Percentiles rank a stretch among this genome's conserved stretches.
phyloP scores from a whole-genome alignment of 2,329 filamentous ascomycete species.

The Cytospora piceicola region DNA sequence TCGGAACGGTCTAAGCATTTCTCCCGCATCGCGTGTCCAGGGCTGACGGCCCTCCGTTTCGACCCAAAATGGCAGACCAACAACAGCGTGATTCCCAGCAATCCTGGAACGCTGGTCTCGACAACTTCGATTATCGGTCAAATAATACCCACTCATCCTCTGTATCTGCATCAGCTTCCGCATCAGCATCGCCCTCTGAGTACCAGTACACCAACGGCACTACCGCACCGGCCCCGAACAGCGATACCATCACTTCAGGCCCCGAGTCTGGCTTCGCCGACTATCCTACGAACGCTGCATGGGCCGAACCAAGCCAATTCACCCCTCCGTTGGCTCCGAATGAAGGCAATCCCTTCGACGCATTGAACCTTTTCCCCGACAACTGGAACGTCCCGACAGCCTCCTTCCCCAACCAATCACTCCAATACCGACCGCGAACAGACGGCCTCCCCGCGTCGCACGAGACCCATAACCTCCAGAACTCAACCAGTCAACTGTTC shows the following conservation, averaged over 20 bases:
- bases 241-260: conserved; percentile 20
- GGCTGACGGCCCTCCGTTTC: conserved; percentile 19
- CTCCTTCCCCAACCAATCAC: conserved; percentile 25
- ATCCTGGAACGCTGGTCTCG: conserved; percentile 26
- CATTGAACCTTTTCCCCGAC: conserved; percentile 27
- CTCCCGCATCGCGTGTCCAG: conserved; percentile 19
- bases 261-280: conserved; percentile 25
- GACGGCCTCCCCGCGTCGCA: conserved; percentile 18
- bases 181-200: conserved; percentile 20
- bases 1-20: conserved; percentile 37
- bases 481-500: conserved; percentile 17
- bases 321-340: conserved; percentile 28
- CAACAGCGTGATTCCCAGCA: conserved; percentile 34
- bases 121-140: conserved; percentile 29
- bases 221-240: conserved; percentile 16
- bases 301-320: conserved; percentile 27
- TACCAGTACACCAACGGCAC: conserved; percentile 20
- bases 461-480: conserved; percentile 7
- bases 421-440: conserved; percentile 25
- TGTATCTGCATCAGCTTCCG: conserved; percentile 25
- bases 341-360: conserved; percentile 26
- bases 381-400: conserved; percentile 28
- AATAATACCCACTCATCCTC: conserved; percentile 26
- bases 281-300: conserved; percentile 22
- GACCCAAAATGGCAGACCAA: conserved; percentile 39